A percentile compares a stretch with the other conserved stretches of the same genome.
Evolutionary conservation across 495 filamentous ascomycete species (phyloP).

Genomic region (Rhizodiscina lignyota): DNA sequence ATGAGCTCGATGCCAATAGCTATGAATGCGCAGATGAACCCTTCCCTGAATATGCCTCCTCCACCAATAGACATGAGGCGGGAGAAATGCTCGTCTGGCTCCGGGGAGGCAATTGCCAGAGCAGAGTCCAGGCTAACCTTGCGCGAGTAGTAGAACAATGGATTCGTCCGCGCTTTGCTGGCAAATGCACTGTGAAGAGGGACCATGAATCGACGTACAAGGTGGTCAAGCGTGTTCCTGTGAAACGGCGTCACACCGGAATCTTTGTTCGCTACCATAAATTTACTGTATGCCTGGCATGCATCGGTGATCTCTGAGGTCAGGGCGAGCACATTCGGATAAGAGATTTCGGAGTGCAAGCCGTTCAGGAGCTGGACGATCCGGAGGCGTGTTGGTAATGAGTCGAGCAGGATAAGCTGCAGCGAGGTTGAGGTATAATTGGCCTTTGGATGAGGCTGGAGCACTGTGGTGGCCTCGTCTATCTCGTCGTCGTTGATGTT

Average conservation of each 20-base stretch:
- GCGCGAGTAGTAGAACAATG: slow-evolving; percentile 37
- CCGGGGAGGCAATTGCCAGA: slow-evolving; percentile 30
- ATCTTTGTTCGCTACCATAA: background rate
- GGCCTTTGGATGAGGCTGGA: slow-evolving; percentile 16
- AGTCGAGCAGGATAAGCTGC: slow-evolving; percentile 31
- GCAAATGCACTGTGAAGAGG: slow-evolving; percentile 37
- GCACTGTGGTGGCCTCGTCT: slow-evolving; percentile 23
- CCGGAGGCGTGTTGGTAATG: slow-evolving; percentile 30
- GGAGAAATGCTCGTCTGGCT: slow-evolving; percentile 14
- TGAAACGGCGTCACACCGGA: slow-evolving; percentile 2
- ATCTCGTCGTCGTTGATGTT: slow-evolving; percentile 44
- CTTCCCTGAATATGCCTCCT: slow-evolving; percentile 33
- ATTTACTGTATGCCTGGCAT: background rate
- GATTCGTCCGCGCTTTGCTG: slow-evolving; percentile 28
- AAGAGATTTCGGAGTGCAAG: slow-evolving; percentile 29
- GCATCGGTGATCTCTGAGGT: slow-evolving; percentile 22
- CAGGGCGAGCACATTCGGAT: slow-evolving; percentile 32
- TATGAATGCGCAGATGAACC: slow-evolving; percentile 19
- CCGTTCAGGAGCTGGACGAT: slow-evolving; percentile 32
- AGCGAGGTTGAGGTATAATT: slow-evolving; percentile 34
- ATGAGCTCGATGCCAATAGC: slow-evolving; percentile 26
- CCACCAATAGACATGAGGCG: slow-evolving; percentile 26
- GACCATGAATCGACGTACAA: slow-evolving; percentile 35
- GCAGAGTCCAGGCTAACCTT: slow-evolving; percentile 36
- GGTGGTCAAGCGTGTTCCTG: slow-evolving; percentile 3